phyloP scores from a whole-genome alignment of 139 green algal species.

The Edaphochlamys debaryana region DNA sequence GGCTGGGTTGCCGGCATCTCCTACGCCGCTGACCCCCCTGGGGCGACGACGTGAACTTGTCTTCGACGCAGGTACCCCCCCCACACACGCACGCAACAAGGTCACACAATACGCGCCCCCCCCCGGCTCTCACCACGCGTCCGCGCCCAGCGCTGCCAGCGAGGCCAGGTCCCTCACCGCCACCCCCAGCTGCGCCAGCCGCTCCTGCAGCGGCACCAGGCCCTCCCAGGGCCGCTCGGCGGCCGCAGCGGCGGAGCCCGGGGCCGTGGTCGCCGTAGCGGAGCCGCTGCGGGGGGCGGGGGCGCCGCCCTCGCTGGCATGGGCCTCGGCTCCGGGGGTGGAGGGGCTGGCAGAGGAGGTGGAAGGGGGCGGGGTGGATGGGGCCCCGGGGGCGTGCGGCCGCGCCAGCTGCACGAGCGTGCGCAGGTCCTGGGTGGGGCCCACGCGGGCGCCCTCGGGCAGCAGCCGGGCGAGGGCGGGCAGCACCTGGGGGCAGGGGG shows the following conservation, averaged over 20 bases:
- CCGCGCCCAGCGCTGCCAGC: constrained; percentile 13
- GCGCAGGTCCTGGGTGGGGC: constrained; percentile 10
- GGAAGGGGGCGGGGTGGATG: no score
- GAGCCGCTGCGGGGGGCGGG: no score
- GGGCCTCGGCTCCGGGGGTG: no score
- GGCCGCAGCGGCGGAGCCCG: background rate
- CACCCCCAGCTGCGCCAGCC: constrained; percentile 33
- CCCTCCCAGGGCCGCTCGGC: background rate
- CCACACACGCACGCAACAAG: background rate
- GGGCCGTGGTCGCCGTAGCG: background rate
- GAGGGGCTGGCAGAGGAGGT: no score
- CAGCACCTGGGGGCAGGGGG: constrained; percentile 1
- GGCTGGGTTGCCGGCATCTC: no score
- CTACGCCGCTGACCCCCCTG: no score
- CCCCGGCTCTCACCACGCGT: constrained; percentile 37
- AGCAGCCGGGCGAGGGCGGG: constrained; percentile 7
- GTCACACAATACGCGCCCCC: no score
- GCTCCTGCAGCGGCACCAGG: constrained; percentile 43
- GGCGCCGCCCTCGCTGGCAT: no score
- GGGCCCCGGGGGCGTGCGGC: background rate
- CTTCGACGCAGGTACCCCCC: no score
- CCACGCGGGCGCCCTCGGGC: background rate
- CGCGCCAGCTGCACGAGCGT: constrained; percentile 1
- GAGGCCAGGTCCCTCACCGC: constrained; percentile 13
- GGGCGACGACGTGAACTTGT: no score